Conservation (phyloP, 495 filamentous ascomycete species). For the Chaetomium tenue region DNA sequence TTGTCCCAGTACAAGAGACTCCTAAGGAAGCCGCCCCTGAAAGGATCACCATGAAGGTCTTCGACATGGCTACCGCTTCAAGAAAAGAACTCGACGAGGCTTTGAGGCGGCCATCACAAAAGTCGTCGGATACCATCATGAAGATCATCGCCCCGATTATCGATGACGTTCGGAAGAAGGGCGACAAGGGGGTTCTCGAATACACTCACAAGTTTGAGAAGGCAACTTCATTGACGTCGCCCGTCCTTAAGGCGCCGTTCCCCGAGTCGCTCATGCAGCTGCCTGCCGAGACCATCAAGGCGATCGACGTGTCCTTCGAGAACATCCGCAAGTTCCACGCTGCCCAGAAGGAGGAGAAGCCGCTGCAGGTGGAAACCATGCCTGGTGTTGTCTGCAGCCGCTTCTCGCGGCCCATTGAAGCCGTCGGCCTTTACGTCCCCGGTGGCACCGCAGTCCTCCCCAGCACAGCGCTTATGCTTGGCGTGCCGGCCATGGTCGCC, state of each 20-base stretch:
- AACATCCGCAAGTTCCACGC: conserved; percentile 94
- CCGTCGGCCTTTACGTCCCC: conserved; percentile 91
- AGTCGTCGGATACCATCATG: conserved; percentile 85
- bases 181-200: conserved; percentile 81
- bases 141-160: conserved; percentile 88
- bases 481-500: conserved; percentile 94
- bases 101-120: conserved; percentile 86
- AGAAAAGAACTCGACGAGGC: conserved; percentile 62
- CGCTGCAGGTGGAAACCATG: conserved; percentile 90
- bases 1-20: conserved; percentile 37
- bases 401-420: conserved; percentile 87
- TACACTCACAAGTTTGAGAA: conserved; percentile 98
- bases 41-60: conserved; percentile 78
- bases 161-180: conserved; percentile 71
- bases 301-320: conserved; percentile 89
- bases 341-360: conserved; percentile 77
- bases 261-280: conserved; percentile 80
- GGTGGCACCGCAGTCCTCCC: conserved; percentile 95
- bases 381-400: conserved; percentile 92
- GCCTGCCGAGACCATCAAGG: conserved; percentile 72
- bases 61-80: conserved; percentile 62
- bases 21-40: conserved; percentile 55
- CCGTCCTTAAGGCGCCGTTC: conserved; percentile 86
- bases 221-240: conserved; percentile 82
- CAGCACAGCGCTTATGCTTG: conserved; percentile 95